phyloP scores from a whole-genome alignment of 208 protist species.

The Trypanosoma avium region DNA sequence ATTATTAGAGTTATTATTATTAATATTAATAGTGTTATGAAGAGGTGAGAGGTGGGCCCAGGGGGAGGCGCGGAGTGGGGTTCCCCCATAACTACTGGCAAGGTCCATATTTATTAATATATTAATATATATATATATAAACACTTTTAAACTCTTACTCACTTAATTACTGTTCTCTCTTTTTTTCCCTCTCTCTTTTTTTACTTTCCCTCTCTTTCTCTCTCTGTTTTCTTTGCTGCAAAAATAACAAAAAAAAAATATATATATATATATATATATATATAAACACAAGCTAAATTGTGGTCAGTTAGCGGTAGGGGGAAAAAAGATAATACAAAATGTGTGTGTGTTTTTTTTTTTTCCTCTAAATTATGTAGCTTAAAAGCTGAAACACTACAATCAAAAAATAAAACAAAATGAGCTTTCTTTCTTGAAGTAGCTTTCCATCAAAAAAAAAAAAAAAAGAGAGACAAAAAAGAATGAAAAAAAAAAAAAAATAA shows the following conservation, averaged over 20 bases:
- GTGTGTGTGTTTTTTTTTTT: background rate
- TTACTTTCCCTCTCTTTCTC: background rate
- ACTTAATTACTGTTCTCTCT: background rate
- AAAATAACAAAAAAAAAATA: no score
- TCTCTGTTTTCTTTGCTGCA: background rate
- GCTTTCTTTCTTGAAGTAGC: background rate
- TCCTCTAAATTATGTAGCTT: background rate
- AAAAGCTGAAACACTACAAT: slow-evolving; percentile 7
- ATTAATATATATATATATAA: no score
- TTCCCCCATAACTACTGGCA: no score
- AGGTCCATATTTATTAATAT: no score
- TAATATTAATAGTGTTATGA: no score
- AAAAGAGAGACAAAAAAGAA: slow-evolving; percentile 7
- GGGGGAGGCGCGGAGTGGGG: slow-evolving; percentile 7
- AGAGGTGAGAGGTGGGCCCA: no score
- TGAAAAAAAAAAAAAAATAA: slow-evolving; percentile 4
- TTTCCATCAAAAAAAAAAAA: slow-evolving; percentile 18
- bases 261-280: no score
- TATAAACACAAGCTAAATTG: no score
- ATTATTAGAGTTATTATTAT: no score
- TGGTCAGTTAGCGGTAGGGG: no score
- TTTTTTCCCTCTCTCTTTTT: background rate
- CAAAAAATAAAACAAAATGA: background rate
- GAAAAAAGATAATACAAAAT: no score
- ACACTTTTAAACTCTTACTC: background rate